A percentile compares a stretch with the other conserved stretches of the same genome.
Evolutionary conservation across 768 basidiomycete genomes (phyloP).

Genomic region (Agaricus sinodeliciosus): DNA sequence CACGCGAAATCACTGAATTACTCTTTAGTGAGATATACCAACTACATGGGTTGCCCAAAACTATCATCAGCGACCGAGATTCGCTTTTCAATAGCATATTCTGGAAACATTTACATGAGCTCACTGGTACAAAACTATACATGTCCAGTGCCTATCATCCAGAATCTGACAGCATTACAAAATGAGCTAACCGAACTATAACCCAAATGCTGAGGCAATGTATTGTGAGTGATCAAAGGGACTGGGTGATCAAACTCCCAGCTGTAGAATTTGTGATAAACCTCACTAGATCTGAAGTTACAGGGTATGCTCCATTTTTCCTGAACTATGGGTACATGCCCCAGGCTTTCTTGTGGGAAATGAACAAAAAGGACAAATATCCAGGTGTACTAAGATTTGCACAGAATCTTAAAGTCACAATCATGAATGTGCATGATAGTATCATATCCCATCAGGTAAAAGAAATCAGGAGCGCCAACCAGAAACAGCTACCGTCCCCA

Average conservation of each 20-base stretch:
- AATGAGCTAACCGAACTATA: constrained; percentile 25
- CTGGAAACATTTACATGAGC: constrained; percentile 20
- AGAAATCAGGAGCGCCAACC: constrained; percentile 21
- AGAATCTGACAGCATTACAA: constrained; percentile 29
- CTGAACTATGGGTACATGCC: constrained; percentile 12
- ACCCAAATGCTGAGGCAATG: constrained; percentile 11
- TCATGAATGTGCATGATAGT: constrained; percentile 23
- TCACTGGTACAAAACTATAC: constrained; percentile 6
- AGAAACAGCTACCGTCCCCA: constrained; percentile 4
- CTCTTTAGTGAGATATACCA: constrained; percentile 11
- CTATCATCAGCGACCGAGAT: constrained; percentile 25
- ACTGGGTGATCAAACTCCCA: constrained; percentile 11
- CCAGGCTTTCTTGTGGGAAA: constrained; percentile 8
- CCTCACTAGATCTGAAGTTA: constrained; percentile 7
- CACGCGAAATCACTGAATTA: constrained; percentile 10
- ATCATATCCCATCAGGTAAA: constrained; percentile 20
- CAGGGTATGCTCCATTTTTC: constrained; percentile 14
- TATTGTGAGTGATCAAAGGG: constrained; percentile 7
- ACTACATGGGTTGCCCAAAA: constrained; percentile 13
- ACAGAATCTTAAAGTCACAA: constrained; percentile 11
- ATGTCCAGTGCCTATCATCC: constrained; percentile 24
- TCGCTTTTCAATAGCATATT: constrained; percentile 24
- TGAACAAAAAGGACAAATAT: background rate
- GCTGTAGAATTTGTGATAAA: constrained; percentile 11
- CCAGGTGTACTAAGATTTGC: constrained; percentile 9